phyloP scores from a whole-genome alignment of 768 basidiomycete genomes.

The Pisolithus tinctorius region DNA sequence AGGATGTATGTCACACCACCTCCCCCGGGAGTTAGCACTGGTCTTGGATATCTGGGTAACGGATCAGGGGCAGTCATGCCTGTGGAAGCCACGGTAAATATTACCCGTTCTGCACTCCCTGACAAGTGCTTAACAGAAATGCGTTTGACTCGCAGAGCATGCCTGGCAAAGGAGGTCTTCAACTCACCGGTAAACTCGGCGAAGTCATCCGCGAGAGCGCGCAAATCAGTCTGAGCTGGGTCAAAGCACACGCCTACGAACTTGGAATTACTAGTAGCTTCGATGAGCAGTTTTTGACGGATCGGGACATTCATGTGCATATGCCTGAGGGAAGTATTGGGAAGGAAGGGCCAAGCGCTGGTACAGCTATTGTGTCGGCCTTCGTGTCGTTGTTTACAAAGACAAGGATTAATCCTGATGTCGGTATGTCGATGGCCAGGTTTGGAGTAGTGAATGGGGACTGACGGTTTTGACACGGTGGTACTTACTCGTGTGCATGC shows the following conservation, averaged over 20 bases:
- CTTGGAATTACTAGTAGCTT: conserved; percentile 74
- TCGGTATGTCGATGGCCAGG: conserved; percentile 48
- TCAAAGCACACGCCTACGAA: conserved; percentile 83
- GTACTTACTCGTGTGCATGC: too few relatives aligned
- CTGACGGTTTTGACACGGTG: too few relatives aligned
- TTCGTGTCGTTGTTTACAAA: conserved; percentile 90
- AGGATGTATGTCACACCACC: conserved; percentile 75
- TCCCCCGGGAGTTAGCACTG: conserved; percentile 91
- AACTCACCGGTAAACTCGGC: conserved; percentile 94
- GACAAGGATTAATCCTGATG: conserved; percentile 77
- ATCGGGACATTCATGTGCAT: conserved; percentile 89
- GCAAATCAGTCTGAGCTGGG: conserved; percentile 91
- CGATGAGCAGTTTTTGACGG: conserved; percentile 73
- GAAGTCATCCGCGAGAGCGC: conserved; percentile 97
- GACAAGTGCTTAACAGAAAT: conserved; percentile 1
- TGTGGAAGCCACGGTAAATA: conserved; percentile 82
- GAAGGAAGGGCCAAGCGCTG: conserved; percentile 95
- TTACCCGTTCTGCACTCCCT: background rate
- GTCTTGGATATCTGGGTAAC: conserved; percentile 93
- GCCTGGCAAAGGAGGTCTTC: conserved; percentile 91
- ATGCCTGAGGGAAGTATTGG: conserved; percentile 94
- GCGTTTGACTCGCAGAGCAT: conserved; percentile 54
- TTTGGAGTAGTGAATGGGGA: background rate
- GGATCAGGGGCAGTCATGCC: conserved; percentile 97
- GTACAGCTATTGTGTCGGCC: conserved; percentile 87